These are phyloP conservation scores for Lipomyces spencermartinsiae DNA, from an alignment of 805 yeast genomes.

Conservation along the genomic window DNA sequence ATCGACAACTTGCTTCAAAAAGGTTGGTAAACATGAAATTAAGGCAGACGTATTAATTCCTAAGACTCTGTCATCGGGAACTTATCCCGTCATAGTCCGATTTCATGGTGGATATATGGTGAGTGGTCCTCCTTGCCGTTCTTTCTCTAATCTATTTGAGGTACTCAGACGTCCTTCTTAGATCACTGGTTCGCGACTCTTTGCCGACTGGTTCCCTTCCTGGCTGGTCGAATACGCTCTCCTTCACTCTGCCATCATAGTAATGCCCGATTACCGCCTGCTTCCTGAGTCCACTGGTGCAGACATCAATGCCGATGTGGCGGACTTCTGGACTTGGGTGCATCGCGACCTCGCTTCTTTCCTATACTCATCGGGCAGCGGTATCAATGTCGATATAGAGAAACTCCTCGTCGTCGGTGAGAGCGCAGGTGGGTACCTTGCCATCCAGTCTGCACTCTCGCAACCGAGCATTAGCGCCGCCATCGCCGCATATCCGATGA, in stretches of 20 bases:
- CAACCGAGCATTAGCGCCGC: conserved; percentile 8
- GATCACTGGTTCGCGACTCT: conserved; percentile 24
- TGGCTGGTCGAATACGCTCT: conserved; percentile 19
- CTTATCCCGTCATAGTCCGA: conserved; percentile 7
- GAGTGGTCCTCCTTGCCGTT: background rate
- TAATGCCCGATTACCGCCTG: conserved; percentile 9
- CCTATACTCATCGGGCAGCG: background rate
- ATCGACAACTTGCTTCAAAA: background rate
- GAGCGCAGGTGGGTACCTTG: conserved; percentile 18
- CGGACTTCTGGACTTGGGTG: conserved; percentile 16
- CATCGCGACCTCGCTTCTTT: background rate
- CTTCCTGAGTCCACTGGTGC: conserved; percentile 13
- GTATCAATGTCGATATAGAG: conserved; percentile 3
- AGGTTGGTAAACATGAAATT: conserved; percentile 5
- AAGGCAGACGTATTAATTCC: background rate
- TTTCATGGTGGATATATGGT: conserved; percentile 24
- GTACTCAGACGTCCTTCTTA: background rate
- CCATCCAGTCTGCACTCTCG: conserved; percentile 9
- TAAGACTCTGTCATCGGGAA: background rate
- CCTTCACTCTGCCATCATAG: conserved; percentile 7
- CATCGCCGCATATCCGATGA: conserved; percentile 15
- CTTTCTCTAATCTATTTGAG: background rate
- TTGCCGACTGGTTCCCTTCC: conserved; percentile 14
- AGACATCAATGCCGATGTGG: background rate
- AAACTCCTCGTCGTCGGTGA: conserved; percentile 10